Evolutionary conservation across 2,329 filamentous ascomycete genomes (phyloP).

Genomic region (Aspergillus calidoustus): DNA sequence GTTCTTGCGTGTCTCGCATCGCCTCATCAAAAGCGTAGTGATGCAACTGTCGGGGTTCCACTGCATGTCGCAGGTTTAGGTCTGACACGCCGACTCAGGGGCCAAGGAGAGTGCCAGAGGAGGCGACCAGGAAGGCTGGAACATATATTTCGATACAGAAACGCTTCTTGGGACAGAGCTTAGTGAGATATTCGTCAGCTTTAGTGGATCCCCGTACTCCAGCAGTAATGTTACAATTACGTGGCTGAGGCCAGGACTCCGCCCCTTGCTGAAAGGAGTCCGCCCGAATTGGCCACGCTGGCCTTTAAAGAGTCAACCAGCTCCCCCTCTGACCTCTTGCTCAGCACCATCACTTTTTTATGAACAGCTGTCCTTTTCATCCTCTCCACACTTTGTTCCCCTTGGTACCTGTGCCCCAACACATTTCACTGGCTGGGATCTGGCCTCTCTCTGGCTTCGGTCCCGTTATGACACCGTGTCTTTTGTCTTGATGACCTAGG

Average conservation of each 20-base stretch:
- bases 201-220: neutral
- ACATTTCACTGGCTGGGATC: conserved; percentile 26
- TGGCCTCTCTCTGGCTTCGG: conserved; percentile 33
- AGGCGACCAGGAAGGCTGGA: neutral
- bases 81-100: neutral
- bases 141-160: neutral
- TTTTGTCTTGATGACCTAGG: conserved; percentile 25
- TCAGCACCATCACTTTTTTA: conserved; percentile 22
- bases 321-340: conserved; percentile 21
- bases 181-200: neutral
- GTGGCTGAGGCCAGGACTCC: conserved; percentile 28
- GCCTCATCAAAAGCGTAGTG: neutral
- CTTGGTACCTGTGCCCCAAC: conserved; percentile 17
- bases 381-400: conserved; percentile 23
- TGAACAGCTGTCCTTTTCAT: conserved; percentile 42
- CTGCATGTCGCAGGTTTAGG: conserved; percentile 7
- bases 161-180: neutral
- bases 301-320: conserved; percentile 43
- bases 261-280: conserved; percentile 22
- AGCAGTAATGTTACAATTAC: conserved; percentile 22
- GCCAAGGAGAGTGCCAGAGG: neutral
- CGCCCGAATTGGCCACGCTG: conserved; percentile 41
- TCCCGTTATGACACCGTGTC: conserved; percentile 45
- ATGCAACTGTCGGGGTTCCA: conserved; percentile 11
- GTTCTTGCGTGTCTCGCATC: neutral